These are phyloP conservation scores for Golubevia pallescens DNA, from an alignment of 1,284 basidiomycete species.

Conservation along the genomic window DNA sequence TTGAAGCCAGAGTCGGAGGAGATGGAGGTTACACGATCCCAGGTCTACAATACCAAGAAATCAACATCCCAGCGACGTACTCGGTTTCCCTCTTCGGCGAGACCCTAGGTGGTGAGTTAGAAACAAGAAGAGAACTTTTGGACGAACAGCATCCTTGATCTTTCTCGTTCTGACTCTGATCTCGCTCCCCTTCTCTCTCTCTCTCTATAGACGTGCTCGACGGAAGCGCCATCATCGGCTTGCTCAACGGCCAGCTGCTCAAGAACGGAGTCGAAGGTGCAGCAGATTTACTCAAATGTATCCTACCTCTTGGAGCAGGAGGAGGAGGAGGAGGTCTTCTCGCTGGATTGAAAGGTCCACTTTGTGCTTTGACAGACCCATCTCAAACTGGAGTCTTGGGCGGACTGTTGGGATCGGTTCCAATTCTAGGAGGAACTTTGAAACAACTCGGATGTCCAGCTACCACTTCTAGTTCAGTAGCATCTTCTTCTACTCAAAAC, in stretches of 20 bases:
- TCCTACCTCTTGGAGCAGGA: neutral
- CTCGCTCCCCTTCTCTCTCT: neutral
- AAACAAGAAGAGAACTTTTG: neutral
- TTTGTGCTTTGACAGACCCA: neutral
- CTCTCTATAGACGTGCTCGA: neutral
- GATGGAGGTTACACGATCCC: constrained; percentile 23
- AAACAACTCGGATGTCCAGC: neutral
- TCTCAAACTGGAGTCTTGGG: neutral
- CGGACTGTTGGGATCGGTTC: neutral
- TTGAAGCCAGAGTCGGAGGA: constrained; percentile 21
- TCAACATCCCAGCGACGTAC: constrained; percentile 14
- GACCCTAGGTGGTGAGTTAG: neutral
- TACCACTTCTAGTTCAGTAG: neutral
- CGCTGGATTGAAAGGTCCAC: neutral
- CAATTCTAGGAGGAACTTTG: neutral
- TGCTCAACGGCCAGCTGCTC: neutral
- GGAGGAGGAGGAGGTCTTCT: neutral
- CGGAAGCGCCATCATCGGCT: neutral
- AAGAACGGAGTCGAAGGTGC: neutral
- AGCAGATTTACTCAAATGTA: neutral
- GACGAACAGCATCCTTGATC: no score
- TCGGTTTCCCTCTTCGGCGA: neutral
- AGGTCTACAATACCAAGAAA: constrained; percentile 35
- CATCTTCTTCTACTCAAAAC: neutral
- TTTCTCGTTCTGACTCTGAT: no score